phyloP scores from a whole-genome alignment of 768 basidiomycete species.

The Sporobolomyces pararoseus region DNA sequence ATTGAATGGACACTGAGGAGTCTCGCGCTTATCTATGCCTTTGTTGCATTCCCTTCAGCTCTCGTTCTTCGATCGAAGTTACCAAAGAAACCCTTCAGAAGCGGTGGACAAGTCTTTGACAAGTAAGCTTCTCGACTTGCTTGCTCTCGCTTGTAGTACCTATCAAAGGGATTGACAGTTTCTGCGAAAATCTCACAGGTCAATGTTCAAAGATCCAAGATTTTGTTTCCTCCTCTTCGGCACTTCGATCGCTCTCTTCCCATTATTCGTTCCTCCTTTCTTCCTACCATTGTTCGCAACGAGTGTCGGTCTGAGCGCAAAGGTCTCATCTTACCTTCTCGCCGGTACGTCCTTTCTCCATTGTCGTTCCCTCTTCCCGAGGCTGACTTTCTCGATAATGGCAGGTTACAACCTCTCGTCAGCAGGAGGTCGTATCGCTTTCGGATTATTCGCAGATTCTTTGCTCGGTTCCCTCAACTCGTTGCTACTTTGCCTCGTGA shows the following conservation, averaged over 20 bases:
- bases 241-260: constrained; percentile 40
- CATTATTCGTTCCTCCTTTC: constrained; percentile 46
- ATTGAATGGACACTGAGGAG: constrained; percentile 45
- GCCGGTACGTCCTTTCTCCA: background rate
- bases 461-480: constrained; percentile 46
- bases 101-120: constrained; percentile 31
- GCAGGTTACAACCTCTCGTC: constrained; percentile 46
- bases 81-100: constrained; percentile 14
- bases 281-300: constrained; percentile 46
- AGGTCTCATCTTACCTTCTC: constrained; percentile 37
- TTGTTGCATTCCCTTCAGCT: constrained; percentile 16
- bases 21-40: constrained; percentile 36
- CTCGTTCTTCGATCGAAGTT: background rate
- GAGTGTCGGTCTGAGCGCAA: constrained; percentile 37
- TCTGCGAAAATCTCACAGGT: constrained; percentile 8
- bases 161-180: no score
- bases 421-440: constrained; percentile 43
- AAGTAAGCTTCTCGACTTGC: constrained; percentile 28
- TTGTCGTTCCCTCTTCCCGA: background rate
- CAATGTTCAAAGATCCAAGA: constrained; percentile 37
- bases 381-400: background rate
- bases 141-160: background rate
- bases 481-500: constrained; percentile 40
- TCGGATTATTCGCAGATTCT: constrained; percentile 44
- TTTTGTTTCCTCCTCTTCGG: constrained; percentile 40